phyloP scores from a whole-genome alignment of 768 basidiomycete species.

The Amanita inopinata region DNA sequence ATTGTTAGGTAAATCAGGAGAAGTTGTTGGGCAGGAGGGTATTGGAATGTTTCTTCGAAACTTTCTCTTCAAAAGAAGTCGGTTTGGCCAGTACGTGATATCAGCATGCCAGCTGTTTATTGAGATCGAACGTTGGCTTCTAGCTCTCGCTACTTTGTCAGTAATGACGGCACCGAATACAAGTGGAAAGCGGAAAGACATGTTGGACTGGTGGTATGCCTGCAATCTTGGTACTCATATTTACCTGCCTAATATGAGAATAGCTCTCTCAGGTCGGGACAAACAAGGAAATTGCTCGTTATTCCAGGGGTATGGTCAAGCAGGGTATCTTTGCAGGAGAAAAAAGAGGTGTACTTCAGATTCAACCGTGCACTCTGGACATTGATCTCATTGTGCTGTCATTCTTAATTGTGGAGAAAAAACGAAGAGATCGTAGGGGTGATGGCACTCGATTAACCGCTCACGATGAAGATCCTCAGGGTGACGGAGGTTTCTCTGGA shows the following conservation, averaged over 20 bases:
- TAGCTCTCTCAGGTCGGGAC: conserved; percentile 31
- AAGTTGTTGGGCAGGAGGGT: not conserved
- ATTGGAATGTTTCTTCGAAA: not conserved
- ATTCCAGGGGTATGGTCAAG: conserved; percentile 20
- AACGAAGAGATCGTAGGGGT: conserved; percentile 31
- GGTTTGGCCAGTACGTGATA: conserved; percentile 6
- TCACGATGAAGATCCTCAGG: conserved; percentile 29
- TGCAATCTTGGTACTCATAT: not conserved
- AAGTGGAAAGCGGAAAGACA: conserved; percentile 34
- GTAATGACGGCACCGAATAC: conserved; percentile 40
- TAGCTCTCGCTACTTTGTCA: conserved; percentile 41
- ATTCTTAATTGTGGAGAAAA: conserved; percentile 48
- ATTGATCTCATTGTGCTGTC: conserved; percentile 45
- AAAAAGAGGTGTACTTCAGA: conserved; percentile 33
- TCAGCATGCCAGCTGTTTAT: not conserved
- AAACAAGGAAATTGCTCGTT: conserved; percentile 33
- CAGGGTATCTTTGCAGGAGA: conserved; percentile 42
- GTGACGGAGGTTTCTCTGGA: conserved; percentile 26
- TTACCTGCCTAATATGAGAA: not conserved
- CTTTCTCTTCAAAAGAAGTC: conserved; percentile 11
- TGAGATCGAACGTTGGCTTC: not conserved
- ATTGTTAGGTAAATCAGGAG: conserved; percentile 20
- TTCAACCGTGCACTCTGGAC: conserved; percentile 39
- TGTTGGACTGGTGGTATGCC: conserved; percentile 31
- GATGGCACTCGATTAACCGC: conserved; percentile 19